phyloP scores from a whole-genome alignment of 163 green algal species.

The Chlorella variabilis region DNA sequence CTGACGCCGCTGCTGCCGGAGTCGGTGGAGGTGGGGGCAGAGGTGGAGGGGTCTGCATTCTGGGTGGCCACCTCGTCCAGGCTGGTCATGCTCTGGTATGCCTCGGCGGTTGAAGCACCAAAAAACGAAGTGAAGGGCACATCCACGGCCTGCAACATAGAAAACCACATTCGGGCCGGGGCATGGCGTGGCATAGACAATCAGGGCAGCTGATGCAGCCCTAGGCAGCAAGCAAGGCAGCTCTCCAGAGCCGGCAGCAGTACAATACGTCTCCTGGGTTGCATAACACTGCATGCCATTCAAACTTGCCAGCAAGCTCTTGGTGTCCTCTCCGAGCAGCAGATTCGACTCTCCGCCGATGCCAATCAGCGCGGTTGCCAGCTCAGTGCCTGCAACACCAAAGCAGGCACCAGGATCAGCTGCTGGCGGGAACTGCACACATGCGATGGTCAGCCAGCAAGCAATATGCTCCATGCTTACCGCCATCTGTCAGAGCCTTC shows the following conservation, averaged over 20 bases:
- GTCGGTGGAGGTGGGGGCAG: not conserved
- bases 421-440: no score
- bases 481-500: conserved; percentile 1
- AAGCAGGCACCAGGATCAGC: not conserved
- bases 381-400: not conserved
- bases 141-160: conserved; percentile 1
- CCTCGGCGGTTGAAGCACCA: not conserved
- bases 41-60: no score
- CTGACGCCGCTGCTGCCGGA: conserved; percentile 16
- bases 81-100: not conserved
- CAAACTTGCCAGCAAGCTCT: not conserved
- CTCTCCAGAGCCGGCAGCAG: no score
- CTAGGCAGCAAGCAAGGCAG: no score
- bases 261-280: no score
- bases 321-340: not conserved
- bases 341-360: not conserved
- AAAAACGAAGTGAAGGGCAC: not conserved
- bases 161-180: no score
- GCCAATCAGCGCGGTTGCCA: not conserved
- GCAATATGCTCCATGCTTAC: not conserved
- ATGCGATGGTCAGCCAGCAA: no score
- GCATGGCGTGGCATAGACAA: no score
- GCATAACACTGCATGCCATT: no score
- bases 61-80: not conserved
- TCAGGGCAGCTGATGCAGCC: no score